Conservation (phyloP, 257 asterid species). For the Thymus mandschuricus region DNA sequence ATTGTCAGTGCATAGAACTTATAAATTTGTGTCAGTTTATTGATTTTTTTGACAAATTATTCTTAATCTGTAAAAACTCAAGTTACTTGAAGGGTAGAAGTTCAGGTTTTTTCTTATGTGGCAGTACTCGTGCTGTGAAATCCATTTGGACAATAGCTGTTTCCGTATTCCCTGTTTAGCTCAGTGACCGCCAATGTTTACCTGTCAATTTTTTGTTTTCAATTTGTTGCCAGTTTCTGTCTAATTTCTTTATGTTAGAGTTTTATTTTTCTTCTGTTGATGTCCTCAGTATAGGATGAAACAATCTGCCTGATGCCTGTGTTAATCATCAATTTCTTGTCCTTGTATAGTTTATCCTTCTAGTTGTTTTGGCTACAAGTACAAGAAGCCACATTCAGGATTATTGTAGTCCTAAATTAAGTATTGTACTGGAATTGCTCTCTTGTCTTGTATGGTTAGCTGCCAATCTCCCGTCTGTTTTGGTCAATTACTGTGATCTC, state of each 20-base stretch:
- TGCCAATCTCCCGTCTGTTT: background rate
- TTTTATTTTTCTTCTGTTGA: background rate
- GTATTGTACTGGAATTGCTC: background rate
- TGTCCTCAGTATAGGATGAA: background rate
- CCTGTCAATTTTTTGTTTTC: background rate
- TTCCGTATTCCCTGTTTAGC: background rate
- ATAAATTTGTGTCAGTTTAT: background rate
- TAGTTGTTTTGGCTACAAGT: constrained; percentile 1
- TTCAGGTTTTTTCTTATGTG: background rate
- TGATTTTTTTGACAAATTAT: background rate
- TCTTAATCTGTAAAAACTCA: background rate
- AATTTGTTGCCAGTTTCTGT: background rate
- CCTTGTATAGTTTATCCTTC: background rate
- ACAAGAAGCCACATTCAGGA: background rate
- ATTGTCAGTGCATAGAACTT: background rate
- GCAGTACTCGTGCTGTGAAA: background rate
- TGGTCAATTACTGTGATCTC: background rate
- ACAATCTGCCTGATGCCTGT: constrained; percentile 1
- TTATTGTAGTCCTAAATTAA: background rate
- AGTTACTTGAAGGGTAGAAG: background rate
- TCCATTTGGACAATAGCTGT: background rate
- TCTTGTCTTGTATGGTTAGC: background rate
- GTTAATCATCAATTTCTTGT: background rate
- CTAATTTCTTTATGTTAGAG: background rate
- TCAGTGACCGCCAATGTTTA: background rate